A percentile compares a stretch with the other conserved stretches of the same genome.
These are phyloP conservation scores for Lentinula edodes DNA, from an alignment of 768 basidiomycete species.

Conservation along the genomic window DNA sequence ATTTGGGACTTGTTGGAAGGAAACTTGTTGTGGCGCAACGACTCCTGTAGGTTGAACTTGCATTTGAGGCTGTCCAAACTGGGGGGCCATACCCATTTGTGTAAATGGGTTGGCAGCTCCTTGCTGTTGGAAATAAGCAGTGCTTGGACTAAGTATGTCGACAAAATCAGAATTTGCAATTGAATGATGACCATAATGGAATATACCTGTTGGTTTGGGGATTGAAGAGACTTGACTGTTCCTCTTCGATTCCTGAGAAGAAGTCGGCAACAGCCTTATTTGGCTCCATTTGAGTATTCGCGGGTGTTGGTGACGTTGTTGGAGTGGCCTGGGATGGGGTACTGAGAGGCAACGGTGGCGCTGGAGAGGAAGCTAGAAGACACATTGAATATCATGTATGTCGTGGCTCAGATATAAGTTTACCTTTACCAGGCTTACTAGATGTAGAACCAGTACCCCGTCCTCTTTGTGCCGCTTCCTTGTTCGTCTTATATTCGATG, in stretches of 20 bases:
- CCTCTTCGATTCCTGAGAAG: conserved; percentile 82
- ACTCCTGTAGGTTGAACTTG: conserved; percentile 57
- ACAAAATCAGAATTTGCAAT: background rate
- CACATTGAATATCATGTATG: too few species aligned
- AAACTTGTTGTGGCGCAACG: conserved; percentile 41
- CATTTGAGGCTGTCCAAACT: conserved; percentile 31
- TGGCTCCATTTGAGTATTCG: conserved; percentile 23
- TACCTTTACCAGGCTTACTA: conserved; percentile 1
- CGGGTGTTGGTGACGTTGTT: conserved; percentile 17
- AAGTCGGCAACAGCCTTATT: conserved; percentile 70
- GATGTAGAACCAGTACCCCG: conserved; percentile 13
- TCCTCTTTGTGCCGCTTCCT: conserved; percentile 51
- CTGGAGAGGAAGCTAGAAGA: conserved; percentile 8
- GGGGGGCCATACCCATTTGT: conserved; percentile 48
- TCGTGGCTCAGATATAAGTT: background rate
- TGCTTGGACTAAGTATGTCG: conserved; percentile 32
- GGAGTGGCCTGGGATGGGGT: conserved; percentile 11
- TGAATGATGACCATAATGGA: conserved; percentile 2
- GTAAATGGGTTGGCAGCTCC: conserved; percentile 73
- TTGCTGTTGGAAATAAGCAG: conserved; percentile 52
- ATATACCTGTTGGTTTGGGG: conserved; percentile 54
- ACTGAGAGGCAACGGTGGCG: conserved; percentile 11
- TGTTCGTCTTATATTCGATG: conserved; percentile 84
- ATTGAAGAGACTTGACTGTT: conserved; percentile 69
- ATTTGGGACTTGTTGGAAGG: conserved; percentile 32